Evolutionary conservation across 768 basidiomycete genomes (phyloP).

Genomic region (Termitomyces sp.): DNA sequence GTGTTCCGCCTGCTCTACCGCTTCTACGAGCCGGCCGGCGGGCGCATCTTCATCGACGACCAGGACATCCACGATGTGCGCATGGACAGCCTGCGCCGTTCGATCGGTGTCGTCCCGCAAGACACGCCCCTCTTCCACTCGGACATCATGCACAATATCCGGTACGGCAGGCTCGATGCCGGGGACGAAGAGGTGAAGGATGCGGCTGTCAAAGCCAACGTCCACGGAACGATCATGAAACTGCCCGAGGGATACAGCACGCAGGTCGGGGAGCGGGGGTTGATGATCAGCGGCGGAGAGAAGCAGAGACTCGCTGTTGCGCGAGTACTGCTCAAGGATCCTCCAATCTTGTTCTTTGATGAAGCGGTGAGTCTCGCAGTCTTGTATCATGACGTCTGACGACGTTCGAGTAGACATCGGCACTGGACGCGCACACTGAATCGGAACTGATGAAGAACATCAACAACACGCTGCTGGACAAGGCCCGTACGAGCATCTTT

Average conservation of each 20-base stretch:
- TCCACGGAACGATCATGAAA: slow-evolving; percentile 72
- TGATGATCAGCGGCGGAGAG: slow-evolving; percentile 99
- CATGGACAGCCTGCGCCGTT: slow-evolving; percentile 62
- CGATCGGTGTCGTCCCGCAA: slow-evolving; percentile 94
- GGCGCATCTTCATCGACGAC: slow-evolving; percentile 81
- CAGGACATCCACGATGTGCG: slow-evolving; percentile 78
- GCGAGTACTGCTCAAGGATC: slow-evolving; percentile 87
- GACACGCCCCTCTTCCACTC: slow-evolving; percentile 98
- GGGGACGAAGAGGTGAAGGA: slow-evolving; percentile 85
- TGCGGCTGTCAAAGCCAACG: slow-evolving; percentile 82
- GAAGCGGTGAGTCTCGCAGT: slow-evolving; percentile 78
- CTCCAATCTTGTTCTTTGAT: slow-evolving; percentile 95
- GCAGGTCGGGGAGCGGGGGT: slow-evolving; percentile 90
- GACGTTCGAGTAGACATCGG: slow-evolving; percentile 68
- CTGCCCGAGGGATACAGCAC: slow-evolving; percentile 87
- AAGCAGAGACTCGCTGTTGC: slow-evolving; percentile 97
- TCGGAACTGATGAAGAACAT: slow-evolving; percentile 94
- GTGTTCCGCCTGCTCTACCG: slow-evolving; percentile 91
- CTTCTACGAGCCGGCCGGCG: slow-evolving; percentile 84
- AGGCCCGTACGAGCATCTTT: slow-evolving; percentile 88
- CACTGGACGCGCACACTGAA: slow-evolving; percentile 93
- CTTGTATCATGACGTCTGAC: not conserved
- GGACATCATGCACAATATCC: slow-evolving; percentile 91
- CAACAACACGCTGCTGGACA: slow-evolving; percentile 69
- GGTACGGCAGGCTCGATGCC: slow-evolving; percentile 86